Evolutionary conservation across 2,329 filamentous ascomycete genomes (phyloP), one percentile per base, ranked within the genome.

Genomic region (Pleoardoris graminearum): DNA sequence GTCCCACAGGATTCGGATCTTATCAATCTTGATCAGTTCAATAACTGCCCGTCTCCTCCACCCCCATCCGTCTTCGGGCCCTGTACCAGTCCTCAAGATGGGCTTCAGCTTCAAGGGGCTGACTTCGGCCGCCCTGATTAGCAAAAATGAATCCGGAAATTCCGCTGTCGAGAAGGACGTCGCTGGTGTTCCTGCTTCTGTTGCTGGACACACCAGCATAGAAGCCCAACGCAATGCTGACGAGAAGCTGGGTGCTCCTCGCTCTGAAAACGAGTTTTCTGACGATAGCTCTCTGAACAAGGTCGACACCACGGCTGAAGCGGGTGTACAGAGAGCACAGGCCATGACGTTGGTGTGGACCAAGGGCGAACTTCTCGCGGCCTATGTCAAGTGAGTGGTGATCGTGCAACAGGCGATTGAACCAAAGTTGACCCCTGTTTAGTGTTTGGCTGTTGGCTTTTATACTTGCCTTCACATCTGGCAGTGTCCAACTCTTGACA

Each of bases 381-480:
- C 63, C 8, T 71, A 69, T 45, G 55, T 68, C 48, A 57, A 63
- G 68, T 70, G 58, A 52, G 66, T 58, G 22, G 7, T 12, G 14
- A 22, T 10, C 17, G 7, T 16, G 8, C 3, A 41, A 8, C 16
- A 25, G 12, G 19, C n/a, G 21, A 10, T 11, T 8, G 4, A n/a
- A n/a, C 44, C 29, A 2, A 17, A 27, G 35, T 58, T 68, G 48
- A 69, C 53, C 4, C 29, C 4, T 7, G 1, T 2, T 7, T 35
- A 70, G 68, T 25, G 65, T 71, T 58, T 71, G 68, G 68, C 35
- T 59, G 46, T 77, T 77, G 33, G 73, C 80, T 21, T 80, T 77
- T 64, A 75, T 79, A 61, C 80, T 81, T 50, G 76, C 76, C 19
- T 69, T 80, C 50, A 69, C 77, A 46, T 68, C 75, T 39, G 71